Evolutionary conservation across 768 basidiomycete species (phyloP).

Genomic region (Exidia glandulosa): DNA sequence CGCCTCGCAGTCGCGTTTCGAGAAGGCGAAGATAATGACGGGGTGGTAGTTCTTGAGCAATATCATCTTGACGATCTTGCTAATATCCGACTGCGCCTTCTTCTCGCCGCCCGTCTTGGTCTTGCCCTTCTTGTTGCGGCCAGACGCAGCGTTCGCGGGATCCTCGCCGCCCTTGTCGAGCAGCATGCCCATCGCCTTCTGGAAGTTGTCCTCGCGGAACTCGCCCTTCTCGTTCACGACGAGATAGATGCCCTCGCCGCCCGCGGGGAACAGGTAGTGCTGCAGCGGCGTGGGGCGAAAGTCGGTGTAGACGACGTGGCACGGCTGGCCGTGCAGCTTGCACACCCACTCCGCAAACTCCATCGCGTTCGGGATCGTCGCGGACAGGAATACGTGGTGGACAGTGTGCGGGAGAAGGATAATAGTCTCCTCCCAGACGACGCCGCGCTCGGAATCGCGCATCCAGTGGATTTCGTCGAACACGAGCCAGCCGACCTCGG

Average conservation of each 20-base stretch:
- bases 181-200: slow-evolving; percentile 92
- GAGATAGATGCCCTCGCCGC: slow-evolving; percentile 92
- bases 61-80: slow-evolving; percentile 97
- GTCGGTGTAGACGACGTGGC: slow-evolving; percentile 98
- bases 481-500: slow-evolving; percentile 99
- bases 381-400: slow-evolving; percentile 96
- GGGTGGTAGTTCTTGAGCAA: slow-evolving; percentile 97
- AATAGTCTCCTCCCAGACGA: slow-evolving; percentile 99
- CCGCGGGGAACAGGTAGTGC: slow-evolving; percentile 95
- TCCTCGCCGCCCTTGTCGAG: slow-evolving; percentile 81
- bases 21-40: slow-evolving; percentile 96
- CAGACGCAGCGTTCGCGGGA: slow-evolving; percentile 75
- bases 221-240: slow-evolving; percentile 99
- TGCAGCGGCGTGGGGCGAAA: slow-evolving; percentile 97
- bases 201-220: slow-evolving; percentile 95
- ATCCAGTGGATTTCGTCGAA: slow-evolving; percentile 99
- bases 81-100: slow-evolving; percentile 90
- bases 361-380: slow-evolving; percentile 98
- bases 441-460: slow-evolving; percentile 93
- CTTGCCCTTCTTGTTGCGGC: slow-evolving; percentile 86
- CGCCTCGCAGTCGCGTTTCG: slow-evolving; percentile 94
- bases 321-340: slow-evolving; percentile 93
- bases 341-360: slow-evolving; percentile 99
- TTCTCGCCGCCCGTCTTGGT: slow-evolving; percentile 86
- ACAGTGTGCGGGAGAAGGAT: slow-evolving; percentile 94